Conservation (phyloP, 495 filamentous ascomycete species). For the Bacidia rubella region DNA sequence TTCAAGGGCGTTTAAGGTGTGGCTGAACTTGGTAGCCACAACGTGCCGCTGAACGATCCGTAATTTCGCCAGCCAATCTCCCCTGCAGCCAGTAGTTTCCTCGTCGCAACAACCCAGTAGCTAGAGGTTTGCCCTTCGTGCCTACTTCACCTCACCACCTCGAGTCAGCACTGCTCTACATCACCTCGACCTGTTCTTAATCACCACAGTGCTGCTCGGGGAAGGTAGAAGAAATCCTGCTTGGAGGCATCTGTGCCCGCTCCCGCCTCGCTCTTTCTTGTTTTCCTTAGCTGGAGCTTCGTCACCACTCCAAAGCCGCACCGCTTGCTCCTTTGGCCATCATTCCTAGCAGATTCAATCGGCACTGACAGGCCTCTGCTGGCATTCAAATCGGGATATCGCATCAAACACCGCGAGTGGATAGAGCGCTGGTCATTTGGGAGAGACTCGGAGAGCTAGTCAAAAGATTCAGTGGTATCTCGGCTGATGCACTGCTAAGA, state of each 20-base stretch:
- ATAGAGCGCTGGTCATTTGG: not conserved
- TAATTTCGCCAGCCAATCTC: not conserved
- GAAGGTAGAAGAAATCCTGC: not conserved
- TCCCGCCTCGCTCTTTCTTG: conserved; percentile 14
- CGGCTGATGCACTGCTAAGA: conserved; percentile 18
- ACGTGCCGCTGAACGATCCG: not conserved
- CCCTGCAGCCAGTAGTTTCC: not conserved
- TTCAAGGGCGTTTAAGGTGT: no score
- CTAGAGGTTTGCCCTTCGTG: not conserved
- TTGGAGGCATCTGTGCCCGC: conserved; percentile 6
- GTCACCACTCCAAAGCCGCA: not conserved
- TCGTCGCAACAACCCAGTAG: not conserved
- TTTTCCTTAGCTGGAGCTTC: conserved; percentile 3
- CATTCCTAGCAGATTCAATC: no score
- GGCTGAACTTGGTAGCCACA: no score
- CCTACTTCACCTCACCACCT: not conserved
- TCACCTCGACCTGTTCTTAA: not conserved
- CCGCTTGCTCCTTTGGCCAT: not conserved
- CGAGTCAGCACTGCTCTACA: not conserved
- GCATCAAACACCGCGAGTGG: no score
- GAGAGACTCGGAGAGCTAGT: not conserved
- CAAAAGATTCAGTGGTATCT: not conserved
- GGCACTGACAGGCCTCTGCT: no score
- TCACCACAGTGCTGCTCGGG: not conserved
- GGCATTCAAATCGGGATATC: no score